These are phyloP conservation scores for Aspergillus haitiensis DNA, from an alignment of 495 filamentous ascomycete genomes.

Conservation along the genomic window DNA sequence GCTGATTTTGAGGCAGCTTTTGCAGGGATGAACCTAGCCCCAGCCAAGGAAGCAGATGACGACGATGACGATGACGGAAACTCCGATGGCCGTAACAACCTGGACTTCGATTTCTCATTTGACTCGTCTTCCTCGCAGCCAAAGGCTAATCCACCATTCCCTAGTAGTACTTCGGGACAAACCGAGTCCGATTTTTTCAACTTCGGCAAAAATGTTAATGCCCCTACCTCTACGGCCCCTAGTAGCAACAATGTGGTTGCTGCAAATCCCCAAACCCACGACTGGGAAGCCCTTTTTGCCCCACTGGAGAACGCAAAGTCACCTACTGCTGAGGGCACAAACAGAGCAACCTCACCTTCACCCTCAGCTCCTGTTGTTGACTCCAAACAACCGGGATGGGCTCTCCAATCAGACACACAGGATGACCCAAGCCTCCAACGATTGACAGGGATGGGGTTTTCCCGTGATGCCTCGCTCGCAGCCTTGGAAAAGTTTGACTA, in stretches of 20 bases:
- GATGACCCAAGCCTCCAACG: constrained; percentile 92
- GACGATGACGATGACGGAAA: constrained; percentile 59
- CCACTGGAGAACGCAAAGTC: constrained; percentile 63
- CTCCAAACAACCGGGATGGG: constrained; percentile 58
- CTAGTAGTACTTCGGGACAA: constrained; percentile 24
- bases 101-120: constrained; percentile 72
- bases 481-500: constrained; percentile 95
- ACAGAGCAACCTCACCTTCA: constrained; percentile 18
- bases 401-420: constrained; percentile 71
- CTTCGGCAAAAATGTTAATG: constrained; percentile 54
- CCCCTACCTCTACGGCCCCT: constrained; percentile 36
- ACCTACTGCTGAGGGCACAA: constrained; percentile 28
- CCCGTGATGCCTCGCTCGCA: constrained; percentile 70
- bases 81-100: constrained; percentile 36
- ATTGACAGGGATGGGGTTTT: constrained; percentile 88
- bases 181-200: constrained; percentile 43
- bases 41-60: constrained; percentile 75
- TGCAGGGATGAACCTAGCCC: constrained; percentile 65
- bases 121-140: constrained; percentile 48
- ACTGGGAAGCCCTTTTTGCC: constrained; percentile 96
- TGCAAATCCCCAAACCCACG: constrained; percentile 52
- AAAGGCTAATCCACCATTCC: constrained; percentile 20
- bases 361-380: constrained; percentile 17
- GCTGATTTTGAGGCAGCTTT: constrained; percentile 89
- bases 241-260: constrained; percentile 28